phyloP scores from a whole-genome alignment of 371 early-diverging fungal genomes.

The Mucor velutinosus region DNA sequence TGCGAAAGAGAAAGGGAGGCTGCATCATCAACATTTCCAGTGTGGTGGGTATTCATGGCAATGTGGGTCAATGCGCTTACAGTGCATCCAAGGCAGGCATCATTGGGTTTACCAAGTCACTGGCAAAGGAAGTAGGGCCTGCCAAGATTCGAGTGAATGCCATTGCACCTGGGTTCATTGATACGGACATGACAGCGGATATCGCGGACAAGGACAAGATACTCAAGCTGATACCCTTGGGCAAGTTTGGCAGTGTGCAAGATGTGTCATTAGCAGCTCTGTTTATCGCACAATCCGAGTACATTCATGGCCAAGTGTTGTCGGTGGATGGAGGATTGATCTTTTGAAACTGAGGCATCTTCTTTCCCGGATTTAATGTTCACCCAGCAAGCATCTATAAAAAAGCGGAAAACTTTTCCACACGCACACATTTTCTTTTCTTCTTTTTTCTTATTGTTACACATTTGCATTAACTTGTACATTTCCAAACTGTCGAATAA shows the following conservation, averaged over 20 bases:
- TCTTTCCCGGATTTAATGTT: conserved; percentile 27
- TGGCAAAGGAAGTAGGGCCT: conserved; percentile 83
- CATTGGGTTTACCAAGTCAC: conserved; percentile 79
- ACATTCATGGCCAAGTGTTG: conserved; percentile 76
- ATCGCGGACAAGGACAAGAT: conserved; percentile 41
- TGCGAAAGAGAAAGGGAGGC: conserved; percentile 58
- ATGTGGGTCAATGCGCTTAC: conserved; percentile 79
- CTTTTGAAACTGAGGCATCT: neutral
- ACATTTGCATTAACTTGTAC: conserved; percentile 2
- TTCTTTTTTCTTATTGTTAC: conserved; percentile 17
- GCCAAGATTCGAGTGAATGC: conserved; percentile 77
- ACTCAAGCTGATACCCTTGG: conserved; percentile 54
- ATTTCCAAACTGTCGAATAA: conserved; percentile 21
- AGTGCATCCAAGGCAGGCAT: conserved; percentile 86
- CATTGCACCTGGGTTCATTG: conserved; percentile 89
- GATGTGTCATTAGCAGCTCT: conserved; percentile 71
- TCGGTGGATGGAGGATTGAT: conserved; percentile 73
- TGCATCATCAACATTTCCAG: conserved; percentile 87
- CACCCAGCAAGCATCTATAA: neutral
- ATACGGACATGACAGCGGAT: conserved; percentile 80
- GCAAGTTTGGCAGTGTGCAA: conserved; percentile 60
- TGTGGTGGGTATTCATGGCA: conserved; percentile 78
- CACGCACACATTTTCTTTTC: neutral
- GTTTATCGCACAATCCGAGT: conserved; percentile 68
- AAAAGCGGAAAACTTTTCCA: conserved; percentile 1